These are phyloP conservation scores for Veloboletus limbatus DNA, from an alignment of 1,284 basidiomycete species.

Conservation along the genomic window DNA sequence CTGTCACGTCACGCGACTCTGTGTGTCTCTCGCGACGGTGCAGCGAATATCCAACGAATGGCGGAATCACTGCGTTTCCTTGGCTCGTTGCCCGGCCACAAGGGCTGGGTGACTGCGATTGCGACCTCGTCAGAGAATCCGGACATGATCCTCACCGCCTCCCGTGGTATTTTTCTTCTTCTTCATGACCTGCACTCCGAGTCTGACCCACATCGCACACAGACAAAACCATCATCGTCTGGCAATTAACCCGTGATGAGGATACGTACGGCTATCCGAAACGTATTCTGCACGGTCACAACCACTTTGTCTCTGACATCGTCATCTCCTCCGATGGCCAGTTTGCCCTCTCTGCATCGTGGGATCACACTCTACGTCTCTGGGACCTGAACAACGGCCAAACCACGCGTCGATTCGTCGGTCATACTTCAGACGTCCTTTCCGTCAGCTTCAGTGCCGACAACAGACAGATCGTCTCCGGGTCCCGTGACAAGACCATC, in stretches of 20 bases:
- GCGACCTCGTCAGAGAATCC: slow-evolving; percentile 97
- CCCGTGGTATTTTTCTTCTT: slow-evolving; percentile 69
- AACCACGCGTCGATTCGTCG: slow-evolving; percentile 96
- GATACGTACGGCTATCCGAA: slow-evolving; percentile 93
- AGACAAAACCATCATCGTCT: slow-evolving; percentile 99
- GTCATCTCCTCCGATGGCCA: slow-evolving; percentile 99
- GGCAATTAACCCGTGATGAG: slow-evolving; percentile 97
- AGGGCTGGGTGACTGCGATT: slow-evolving; percentile 95
- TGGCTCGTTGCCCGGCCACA: slow-evolving; percentile 92
- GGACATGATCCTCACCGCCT: slow-evolving; percentile 96
- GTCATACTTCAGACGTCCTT: slow-evolving; percentile 97
- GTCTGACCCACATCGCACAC: slow-evolving; percentile 63
- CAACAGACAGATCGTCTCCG: slow-evolving; percentile 98
- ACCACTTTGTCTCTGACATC: slow-evolving; percentile 99
- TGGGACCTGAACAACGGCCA: slow-evolving; percentile 97
- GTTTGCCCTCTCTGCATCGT: slow-evolving; percentile 98
- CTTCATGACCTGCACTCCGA: slow-evolving; percentile 16
- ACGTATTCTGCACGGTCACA: slow-evolving; percentile 97
- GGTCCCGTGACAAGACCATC: slow-evolving; percentile 95
- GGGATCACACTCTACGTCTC: slow-evolving; percentile 99
- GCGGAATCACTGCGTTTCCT: slow-evolving; percentile 88
- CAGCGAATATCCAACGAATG: slow-evolving; percentile 53
- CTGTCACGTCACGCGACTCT: slow-evolving; percentile 47
- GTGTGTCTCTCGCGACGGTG: slow-evolving; percentile 31
- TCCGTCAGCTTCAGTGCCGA: slow-evolving; percentile 97